These are phyloP conservation scores for Barnettozyma botsteinii DNA, from an alignment of 805 yeast species.

Conservation along the genomic window DNA sequence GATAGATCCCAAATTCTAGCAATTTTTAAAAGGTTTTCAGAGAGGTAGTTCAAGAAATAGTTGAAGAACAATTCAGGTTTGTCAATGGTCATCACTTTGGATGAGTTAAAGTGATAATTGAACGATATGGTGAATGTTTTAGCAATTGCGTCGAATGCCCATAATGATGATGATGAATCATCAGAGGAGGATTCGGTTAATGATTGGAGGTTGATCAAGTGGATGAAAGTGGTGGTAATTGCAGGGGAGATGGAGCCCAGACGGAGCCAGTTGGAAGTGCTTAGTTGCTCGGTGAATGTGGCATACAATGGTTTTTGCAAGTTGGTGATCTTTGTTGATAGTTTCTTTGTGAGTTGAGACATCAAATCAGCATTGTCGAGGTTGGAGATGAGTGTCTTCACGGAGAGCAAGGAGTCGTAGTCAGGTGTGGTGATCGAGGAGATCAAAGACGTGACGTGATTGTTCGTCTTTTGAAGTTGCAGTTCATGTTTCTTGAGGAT, in stretches of 20 bases:
- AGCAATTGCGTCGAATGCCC: slow-evolving; percentile 45
- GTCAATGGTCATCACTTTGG: slow-evolving; percentile 38
- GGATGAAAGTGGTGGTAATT: slow-evolving; percentile 3
- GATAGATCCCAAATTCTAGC: slow-evolving; percentile 35
- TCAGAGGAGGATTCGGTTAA: slow-evolving; percentile 26
- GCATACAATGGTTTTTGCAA: slow-evolving; percentile 9
- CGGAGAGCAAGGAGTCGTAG: too few relatives aligned
- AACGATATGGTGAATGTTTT: slow-evolving; percentile 43
- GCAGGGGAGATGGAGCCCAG: slow-evolving; percentile 2
- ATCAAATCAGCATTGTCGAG: too few relatives aligned
- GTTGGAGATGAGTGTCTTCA: too few relatives aligned
- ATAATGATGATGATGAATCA: slow-evolving; percentile 41
- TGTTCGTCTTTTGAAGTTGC: too few relatives aligned
- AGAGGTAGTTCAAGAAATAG: slow-evolving; percentile 42
- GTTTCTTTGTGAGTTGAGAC: background rate
- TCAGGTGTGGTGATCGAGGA: too few relatives aligned
- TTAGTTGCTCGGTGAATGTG: slow-evolving; percentile 9
- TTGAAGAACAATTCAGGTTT: slow-evolving; percentile 49
- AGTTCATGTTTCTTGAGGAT: too few relatives aligned
- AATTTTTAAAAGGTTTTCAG: slow-evolving; percentile 34
- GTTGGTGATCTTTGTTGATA: slow-evolving; percentile 5
- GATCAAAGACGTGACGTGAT: too few relatives aligned
- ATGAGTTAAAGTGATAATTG: slow-evolving; percentile 46
- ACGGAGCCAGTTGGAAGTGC: slow-evolving; percentile 17
- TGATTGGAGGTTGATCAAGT: slow-evolving; percentile 18